Percentiles rank a stretch among this genome's conserved stretches.
Evolutionary conservation across 1,139 yeast genomes (phyloP).

Genomic region (Tardiomyces blankii): DNA sequence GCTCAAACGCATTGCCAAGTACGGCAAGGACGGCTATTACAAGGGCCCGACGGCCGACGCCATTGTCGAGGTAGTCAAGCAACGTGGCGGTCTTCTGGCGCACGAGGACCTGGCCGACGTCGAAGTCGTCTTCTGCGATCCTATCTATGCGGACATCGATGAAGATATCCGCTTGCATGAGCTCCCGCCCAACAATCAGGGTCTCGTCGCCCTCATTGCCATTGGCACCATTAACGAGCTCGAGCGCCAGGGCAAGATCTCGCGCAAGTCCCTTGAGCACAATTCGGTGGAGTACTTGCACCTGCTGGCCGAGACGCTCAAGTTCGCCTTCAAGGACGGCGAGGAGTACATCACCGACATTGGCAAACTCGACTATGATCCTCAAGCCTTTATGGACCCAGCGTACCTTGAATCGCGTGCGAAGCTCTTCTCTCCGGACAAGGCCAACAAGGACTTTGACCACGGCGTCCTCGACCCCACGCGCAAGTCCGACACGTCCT

Average conservation of each 20-base stretch:
- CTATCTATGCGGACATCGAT: constrained; percentile 35
- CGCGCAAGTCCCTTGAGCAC: constrained; percentile 40
- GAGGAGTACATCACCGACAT: constrained; percentile 65
- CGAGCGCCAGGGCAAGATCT: constrained; percentile 32
- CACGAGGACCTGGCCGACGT: constrained; percentile 47
- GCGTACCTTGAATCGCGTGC: constrained; percentile 43
- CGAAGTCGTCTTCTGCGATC: constrained; percentile 49
- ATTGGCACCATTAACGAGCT: constrained; percentile 54
- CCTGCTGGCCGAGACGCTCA: constrained; percentile 54
- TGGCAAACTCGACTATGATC: constrained; percentile 27
- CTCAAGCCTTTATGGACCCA: constrained; percentile 14
- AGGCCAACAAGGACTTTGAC: constrained; percentile 33
- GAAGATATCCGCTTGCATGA: constrained; percentile 46
- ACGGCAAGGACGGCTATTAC: constrained; percentile 59
- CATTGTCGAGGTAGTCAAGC: constrained; percentile 42
- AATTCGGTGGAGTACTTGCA: constrained; percentile 68
- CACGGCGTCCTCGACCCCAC: constrained; percentile 54
- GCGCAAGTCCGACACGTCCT: constrained; percentile 66
- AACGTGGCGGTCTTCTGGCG: constrained; percentile 46
- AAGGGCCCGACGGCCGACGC: constrained; percentile 57
- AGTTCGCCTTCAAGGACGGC: constrained; percentile 65
- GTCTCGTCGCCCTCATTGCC: constrained; percentile 59
- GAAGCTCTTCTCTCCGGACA: constrained; percentile 31
- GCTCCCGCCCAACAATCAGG: constrained; percentile 78
- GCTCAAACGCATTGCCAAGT: constrained; percentile 38